A percentile compares a stretch with the other conserved stretches of the same genome.
Conservation (phyloP, 352 stramenopile species). For the Phytopythium chamaehyphon region DNA sequence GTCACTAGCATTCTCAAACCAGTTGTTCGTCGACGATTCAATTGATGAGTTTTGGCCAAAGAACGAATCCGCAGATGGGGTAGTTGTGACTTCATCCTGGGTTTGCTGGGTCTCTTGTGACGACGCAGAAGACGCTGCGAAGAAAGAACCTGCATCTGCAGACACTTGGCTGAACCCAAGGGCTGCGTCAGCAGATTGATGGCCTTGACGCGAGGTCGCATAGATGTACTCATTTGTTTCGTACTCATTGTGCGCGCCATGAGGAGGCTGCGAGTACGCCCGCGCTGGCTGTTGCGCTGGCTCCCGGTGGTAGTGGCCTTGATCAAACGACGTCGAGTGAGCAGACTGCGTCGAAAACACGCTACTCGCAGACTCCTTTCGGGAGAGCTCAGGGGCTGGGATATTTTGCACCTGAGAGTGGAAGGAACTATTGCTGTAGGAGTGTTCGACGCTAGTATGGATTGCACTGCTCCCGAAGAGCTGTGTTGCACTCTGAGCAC, state of each 20-base stretch:
- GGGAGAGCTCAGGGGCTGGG: not conserved
- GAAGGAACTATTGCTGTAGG: not conserved
- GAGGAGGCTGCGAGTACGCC: not conserved
- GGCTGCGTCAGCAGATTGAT: not conserved
- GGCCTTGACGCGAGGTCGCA: slow-evolving; percentile 3
- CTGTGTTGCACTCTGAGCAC: not conserved
- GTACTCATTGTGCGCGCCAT: slow-evolving; percentile 1
- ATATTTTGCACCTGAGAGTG: not conserved
- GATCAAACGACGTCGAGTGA: slow-evolving; percentile 5
- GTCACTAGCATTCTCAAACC: slow-evolving; percentile 5
- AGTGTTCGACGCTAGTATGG: not conserved
- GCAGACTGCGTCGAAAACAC: slow-evolving; percentile 6
- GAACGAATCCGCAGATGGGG: slow-evolving; percentile 14
- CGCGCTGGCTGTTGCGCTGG: not conserved
- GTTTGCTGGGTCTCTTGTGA: not conserved
- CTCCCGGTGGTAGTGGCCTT: not conserved
- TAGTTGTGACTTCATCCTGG: slow-evolving; percentile 1
- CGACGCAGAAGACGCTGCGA: not conserved
- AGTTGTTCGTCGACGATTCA: not conserved
- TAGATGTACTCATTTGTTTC: slow-evolving; percentile 8
- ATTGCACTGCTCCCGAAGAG: not conserved
- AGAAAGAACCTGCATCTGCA: slow-evolving; percentile 4
- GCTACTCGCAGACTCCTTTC: slow-evolving; percentile 3
- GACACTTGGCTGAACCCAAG: not conserved
- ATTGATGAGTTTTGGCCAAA: slow-evolving; percentile 14